A percentile compares a stretch with the other conserved stretches of the same genome.
Evolutionary conservation across 768 basidiomycete species (phyloP).

Genomic region (Tulasnella sp.): DNA sequence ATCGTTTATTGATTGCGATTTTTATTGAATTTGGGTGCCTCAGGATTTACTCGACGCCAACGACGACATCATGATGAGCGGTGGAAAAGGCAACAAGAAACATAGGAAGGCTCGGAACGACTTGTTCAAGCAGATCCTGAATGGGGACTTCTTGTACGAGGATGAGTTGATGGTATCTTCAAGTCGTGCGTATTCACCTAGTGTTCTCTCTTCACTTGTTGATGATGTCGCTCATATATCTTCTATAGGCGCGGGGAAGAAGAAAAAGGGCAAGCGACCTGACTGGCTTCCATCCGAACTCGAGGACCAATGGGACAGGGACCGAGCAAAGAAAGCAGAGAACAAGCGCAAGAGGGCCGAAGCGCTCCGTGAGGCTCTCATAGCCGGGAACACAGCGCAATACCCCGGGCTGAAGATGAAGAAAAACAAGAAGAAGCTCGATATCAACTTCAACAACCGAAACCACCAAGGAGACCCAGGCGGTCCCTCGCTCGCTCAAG

Average conservation of each 20-base stretch:
- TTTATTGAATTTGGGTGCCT: background rate
- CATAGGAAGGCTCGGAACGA: slow-evolving; percentile 40
- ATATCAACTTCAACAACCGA: slow-evolving; percentile 46
- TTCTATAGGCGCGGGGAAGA: background rate
- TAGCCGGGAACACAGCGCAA: background rate
- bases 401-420: slow-evolving; percentile 40
- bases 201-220: no score
- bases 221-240: no score
- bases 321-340: slow-evolving; percentile 75
- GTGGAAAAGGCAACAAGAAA: background rate
- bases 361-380: slow-evolving; percentile 42
- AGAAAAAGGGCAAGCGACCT: background rate
- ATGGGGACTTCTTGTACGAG: slow-evolving; percentile 37
- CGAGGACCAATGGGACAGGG: slow-evolving; percentile 62
- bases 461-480: slow-evolving; percentile 27
- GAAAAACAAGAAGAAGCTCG: slow-evolving; percentile 36
- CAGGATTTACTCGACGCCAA: slow-evolving; percentile 57
- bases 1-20: background rate
- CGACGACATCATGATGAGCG: slow-evolving; percentile 33
- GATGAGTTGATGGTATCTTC: no score
- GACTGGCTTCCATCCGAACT: slow-evolving; percentile 44
- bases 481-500: slow-evolving; percentile 26
- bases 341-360: slow-evolving; percentile 51
- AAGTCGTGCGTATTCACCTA: no score
- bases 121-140: slow-evolving; percentile 47